phyloP scores from a whole-genome alignment of 2,329 filamentous ascomycete genomes.

The Calonectria hongkongensis region DNA sequence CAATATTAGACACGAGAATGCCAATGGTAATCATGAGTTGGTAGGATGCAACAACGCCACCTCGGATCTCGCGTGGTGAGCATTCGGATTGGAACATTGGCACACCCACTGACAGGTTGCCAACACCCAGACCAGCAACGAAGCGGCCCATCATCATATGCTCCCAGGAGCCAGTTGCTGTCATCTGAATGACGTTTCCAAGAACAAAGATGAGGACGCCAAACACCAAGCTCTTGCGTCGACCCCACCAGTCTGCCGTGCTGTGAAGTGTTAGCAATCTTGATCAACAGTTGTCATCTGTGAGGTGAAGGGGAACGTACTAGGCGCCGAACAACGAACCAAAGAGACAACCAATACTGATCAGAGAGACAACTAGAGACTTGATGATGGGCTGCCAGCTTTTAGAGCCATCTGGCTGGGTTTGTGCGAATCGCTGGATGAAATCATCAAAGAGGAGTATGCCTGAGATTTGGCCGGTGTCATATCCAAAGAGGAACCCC shows the following conservation, averaged over 20 bases:
- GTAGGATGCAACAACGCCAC: conserved; percentile 80
- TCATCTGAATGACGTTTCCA: conserved; percentile 80
- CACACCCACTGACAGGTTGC: conserved; percentile 78
- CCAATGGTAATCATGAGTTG: conserved; percentile 85
- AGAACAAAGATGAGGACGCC: conserved; percentile 75
- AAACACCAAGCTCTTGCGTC: conserved; percentile 72
- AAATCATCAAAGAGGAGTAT: conserved; percentile 73
- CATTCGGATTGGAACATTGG: conserved; percentile 82
- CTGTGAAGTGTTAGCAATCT: conserved; percentile 48
- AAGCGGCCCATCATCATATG: conserved; percentile 80
- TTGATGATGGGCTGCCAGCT: conserved; percentile 65
- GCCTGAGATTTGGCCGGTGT: conserved; percentile 76
- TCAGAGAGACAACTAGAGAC: conserved; percentile 73
- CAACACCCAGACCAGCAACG: conserved; percentile 80
- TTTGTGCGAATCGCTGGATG: conserved; percentile 72
- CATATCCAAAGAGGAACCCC: conserved; percentile 78
- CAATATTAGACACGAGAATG: conserved; percentile 74
- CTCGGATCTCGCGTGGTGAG: conserved; percentile 77
- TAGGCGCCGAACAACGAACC: conserved; percentile 72
- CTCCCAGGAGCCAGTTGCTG: conserved; percentile 75
- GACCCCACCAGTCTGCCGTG: conserved; percentile 75
- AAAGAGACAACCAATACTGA: conserved; percentile 73
- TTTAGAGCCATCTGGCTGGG: conserved; percentile 61
- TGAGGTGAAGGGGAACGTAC: conserved; percentile 48
- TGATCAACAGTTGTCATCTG: neutral